Base-by-base conservation (phyloP, 1,284 basidiomycete species). In the Ganoderma meredithae region DNA sequence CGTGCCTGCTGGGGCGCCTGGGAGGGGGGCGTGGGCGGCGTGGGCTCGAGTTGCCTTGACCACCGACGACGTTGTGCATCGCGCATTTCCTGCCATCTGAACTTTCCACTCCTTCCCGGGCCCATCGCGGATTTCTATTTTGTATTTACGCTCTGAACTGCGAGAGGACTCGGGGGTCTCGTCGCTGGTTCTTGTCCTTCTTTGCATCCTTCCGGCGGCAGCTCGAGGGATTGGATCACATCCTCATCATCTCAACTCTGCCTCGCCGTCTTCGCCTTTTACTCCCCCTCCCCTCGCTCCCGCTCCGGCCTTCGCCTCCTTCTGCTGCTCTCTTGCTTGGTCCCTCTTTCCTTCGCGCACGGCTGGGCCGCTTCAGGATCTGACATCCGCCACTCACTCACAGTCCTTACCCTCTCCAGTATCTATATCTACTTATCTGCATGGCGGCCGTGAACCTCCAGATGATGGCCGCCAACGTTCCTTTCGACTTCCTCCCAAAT, bases 381-480 rank as follows among this genome's bases (percentile, higher is more conserved):
- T 66, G 60, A 56, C 63, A 62, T 64, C 56, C 67, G 65, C 63
- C 69, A 41, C 47, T 52, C 59, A 55, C 56, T n/a, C 72, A 76
- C 75, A 77, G 76, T 77, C 77, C 73, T 72, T 76, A 75, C 74
- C 79, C 74, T 68, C 78, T 68, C 64, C 74, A 68, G 69, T 76
- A 75, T 69, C 72, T 68, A 69, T 73, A 68, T 66, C 71, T 75
- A 73, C 74, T 74, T 75, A 74, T 74, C 72, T 73, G 71, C 72
- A 91, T 92, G 90, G 86, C 90, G 79, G 86, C 90, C 76, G 86
- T 91, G 79, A 91, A 90, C 81, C 84, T 91, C 73, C 90, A 92
- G 78, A 83, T 89, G 80, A 89, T 91, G 84, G 83, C 88, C 71
- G 81, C 86, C 71, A 85, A 82, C 79, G 82, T 89, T 75, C 85